Percentiles rank a stretch among this genome's conserved stretches.
phyloP scores from a whole-genome alignment of 176 grass and related monocot genomes.

The Melocanna baccifera region DNA sequence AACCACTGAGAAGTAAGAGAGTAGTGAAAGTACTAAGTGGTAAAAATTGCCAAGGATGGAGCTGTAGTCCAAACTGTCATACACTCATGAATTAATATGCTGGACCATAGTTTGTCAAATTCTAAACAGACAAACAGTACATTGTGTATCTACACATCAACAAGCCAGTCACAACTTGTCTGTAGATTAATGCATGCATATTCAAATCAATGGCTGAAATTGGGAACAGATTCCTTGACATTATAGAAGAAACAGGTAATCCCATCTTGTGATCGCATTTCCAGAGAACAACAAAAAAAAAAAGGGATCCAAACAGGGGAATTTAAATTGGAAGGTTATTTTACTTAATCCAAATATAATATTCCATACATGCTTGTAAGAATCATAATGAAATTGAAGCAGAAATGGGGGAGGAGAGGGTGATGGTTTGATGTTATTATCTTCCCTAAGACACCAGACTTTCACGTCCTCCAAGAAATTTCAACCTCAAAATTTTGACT shows the following conservation, averaged over 20 bases:
- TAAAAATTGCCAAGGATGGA: not conserved
- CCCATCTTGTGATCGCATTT: not conserved
- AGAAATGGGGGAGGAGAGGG: not conserved
- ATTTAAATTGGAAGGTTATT: not conserved
- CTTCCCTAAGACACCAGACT: not conserved
- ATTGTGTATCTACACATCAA: not conserved
- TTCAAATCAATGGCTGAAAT: not conserved
- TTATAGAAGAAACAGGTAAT: not conserved
- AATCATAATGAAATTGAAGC: not conserved
- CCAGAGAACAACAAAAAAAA: not conserved
- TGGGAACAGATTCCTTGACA: not conserved
- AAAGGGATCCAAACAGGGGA: not conserved
- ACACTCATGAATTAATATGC: not conserved
- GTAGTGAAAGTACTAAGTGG: not conserved
- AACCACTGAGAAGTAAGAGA: too few species aligned
- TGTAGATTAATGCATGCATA: not conserved
- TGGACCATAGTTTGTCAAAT: not conserved
- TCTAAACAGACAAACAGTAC: not conserved
- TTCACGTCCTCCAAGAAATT: constrained; percentile 10
- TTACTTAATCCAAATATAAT: not conserved
- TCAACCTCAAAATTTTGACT: not conserved
- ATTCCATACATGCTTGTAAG: not conserved
- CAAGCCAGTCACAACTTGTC: not conserved
- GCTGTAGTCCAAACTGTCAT: not conserved
- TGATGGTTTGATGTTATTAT: not conserved